Percentiles rank a stretch among this genome's conserved stretches.
Conservation (phyloP, 805 yeast species). For the Nakazawaea populi region DNA sequence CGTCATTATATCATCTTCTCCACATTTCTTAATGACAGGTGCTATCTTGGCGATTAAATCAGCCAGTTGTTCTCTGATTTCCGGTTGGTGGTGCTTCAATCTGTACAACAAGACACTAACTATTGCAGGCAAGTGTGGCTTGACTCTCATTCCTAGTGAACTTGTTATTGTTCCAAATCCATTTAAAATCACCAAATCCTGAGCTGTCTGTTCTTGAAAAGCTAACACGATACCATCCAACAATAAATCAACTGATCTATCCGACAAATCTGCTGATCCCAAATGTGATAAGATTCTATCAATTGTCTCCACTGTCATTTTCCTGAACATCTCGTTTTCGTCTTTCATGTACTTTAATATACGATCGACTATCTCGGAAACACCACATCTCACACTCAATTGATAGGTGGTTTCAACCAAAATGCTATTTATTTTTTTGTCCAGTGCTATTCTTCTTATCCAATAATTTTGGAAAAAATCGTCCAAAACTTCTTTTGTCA, state of each 20-base stretch:
- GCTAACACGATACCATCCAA: slow-evolving; percentile 79
- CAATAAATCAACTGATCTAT: slow-evolving; percentile 52
- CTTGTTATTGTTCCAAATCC: slow-evolving; percentile 61
- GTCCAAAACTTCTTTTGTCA: slow-evolving; percentile 46
- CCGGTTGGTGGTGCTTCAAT: slow-evolving; percentile 63
- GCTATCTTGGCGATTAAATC: slow-evolving; percentile 66
- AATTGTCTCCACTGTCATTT: slow-evolving; percentile 71
- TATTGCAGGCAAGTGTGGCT: slow-evolving; percentile 68
- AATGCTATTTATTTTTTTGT: slow-evolving; percentile 45
- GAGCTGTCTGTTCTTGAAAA: slow-evolving; percentile 68
- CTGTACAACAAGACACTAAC: slow-evolving; percentile 69
- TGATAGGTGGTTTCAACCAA: slow-evolving; percentile 71
- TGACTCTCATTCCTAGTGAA: slow-evolving; percentile 57
- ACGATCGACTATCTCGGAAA: slow-evolving; percentile 49
- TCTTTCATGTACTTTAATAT: slow-evolving; percentile 63
- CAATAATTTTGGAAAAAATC: slow-evolving; percentile 71
- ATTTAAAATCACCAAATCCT: slow-evolving; percentile 48
- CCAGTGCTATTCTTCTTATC: slow-evolving; percentile 77
- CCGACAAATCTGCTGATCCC: slow-evolving; percentile 58
- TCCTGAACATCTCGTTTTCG: slow-evolving; percentile 73
- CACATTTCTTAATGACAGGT: slow-evolving; percentile 59
- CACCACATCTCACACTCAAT: slow-evolving; percentile 65
- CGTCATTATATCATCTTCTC: slow-evolving; percentile 54
- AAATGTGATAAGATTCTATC: slow-evolving; percentile 43
- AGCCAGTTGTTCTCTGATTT: slow-evolving; percentile 78